Conservation (phyloP, 148 eudicot genomes). For the Nyssa sinensis region DNA sequence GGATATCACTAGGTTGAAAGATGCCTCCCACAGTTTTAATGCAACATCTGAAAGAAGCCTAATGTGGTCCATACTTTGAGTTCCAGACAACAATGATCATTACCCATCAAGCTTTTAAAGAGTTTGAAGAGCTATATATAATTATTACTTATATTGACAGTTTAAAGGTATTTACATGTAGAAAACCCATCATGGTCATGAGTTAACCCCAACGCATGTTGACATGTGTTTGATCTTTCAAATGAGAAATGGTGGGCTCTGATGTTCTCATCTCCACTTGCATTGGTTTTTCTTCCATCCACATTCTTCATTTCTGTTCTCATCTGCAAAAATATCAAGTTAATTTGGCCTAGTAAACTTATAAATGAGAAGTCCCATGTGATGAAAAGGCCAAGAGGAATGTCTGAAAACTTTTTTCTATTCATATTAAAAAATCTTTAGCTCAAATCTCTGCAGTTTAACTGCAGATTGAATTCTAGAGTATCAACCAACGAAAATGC, state of each 20-base stretch:
- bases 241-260: slow-evolving; percentile 10
- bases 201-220: neutral
- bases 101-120: neutral
- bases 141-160: neutral
- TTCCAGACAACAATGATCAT: slow-evolving; percentile 9
- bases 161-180: slow-evolving; percentile 5
- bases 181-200: slow-evolving; percentile 11
- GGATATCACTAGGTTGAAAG: slow-evolving; percentile 3
- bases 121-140: neutral
- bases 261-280: slow-evolving; percentile 14
- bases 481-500: too few relatives aligned
- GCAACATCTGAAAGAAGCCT: slow-evolving; percentile 24
- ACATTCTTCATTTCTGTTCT: neutral
- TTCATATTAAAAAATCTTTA: neutral
- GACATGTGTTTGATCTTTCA: neutral
- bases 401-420: neutral
- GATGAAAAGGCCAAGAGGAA: slow-evolving; percentile 9
- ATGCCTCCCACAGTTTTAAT: neutral
- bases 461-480: too few relatives aligned
- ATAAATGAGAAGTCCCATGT: neutral
- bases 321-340: slow-evolving; percentile 9
- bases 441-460: too few relatives aligned
- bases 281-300: neutral
- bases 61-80: slow-evolving; percentile 23
- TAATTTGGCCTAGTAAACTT: neutral